Evolutionary conservation across 345 rosid genomes (phyloP), one percentile per base, ranked within the genome.

Genomic region (Hypericum perforatum): DNA sequence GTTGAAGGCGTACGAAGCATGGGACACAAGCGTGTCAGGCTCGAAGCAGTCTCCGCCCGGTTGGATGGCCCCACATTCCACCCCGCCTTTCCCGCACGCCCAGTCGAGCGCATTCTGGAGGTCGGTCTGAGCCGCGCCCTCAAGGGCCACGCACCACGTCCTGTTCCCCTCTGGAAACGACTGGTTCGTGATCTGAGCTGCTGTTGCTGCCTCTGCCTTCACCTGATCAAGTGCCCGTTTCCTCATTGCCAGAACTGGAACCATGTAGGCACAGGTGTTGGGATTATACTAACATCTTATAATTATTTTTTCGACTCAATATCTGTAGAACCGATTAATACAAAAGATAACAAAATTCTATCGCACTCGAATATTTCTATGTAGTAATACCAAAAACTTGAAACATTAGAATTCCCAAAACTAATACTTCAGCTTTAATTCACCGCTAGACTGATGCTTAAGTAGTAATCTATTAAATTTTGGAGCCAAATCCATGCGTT

Each of bases 61-160:
- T 36, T 57, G 68, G 37, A 68, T 63, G 32, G 63, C 39, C 2
- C 8, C 11, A 29, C 67, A 68, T 15, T 62, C 57, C 6, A 86
- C 73, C 90, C 66, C 77, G 10, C 98, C 98, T 39, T 79, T 50
- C 7, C 98, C 96, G 60, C 96, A 91, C 5, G 96, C 92, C 98
- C 98, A 92, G 56, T 92, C 96, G 42, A 92, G 65, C 14, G 98
- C 98, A 41, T 76, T 80, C 60, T 88, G 96, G 56, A 88, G 64
- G 66, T 85, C 96, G 42, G 61, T 62, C 49, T 83, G 92, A 11
- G 95, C 61, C 1, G 73, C 94, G 41, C 88, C 89, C 0, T 83
- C 45, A 12, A 58, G 72, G 37, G 96, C 95, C 53, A 87, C 86
- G 46, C 96, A 91, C 96, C 96, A 91, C 3, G 90, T 87, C 16